Percentiles rank a stretch among this genome's conserved stretches.
Evolutionary conservation across 441 rosid species (phyloP).

Genomic region (Capsella rubella): DNA sequence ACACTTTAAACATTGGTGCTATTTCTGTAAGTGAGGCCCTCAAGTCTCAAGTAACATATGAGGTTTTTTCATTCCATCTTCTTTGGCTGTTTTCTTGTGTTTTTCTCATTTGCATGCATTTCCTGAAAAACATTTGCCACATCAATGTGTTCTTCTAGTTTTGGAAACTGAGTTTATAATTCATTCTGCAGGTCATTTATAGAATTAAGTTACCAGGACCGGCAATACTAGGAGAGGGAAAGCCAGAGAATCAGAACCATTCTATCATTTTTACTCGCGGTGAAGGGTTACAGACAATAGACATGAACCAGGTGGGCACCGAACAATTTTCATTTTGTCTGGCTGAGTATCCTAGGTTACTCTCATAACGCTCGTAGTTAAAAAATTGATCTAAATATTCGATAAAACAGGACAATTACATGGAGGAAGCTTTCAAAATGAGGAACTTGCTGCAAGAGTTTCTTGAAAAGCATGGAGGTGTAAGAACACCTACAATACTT

Average conservation of each 20-base stretch:
- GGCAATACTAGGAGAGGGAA: slow-evolving; percentile 71
- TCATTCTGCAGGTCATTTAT: slow-evolving; percentile 54
- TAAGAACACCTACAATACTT: slow-evolving; percentile 70
- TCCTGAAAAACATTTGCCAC: slow-evolving; percentile 8
- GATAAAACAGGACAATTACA: slow-evolving; percentile 65
- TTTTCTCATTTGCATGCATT: neutral
- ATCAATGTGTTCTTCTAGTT: neutral
- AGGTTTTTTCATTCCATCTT: neutral
- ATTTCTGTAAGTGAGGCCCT: slow-evolving; percentile 12
- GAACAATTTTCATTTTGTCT: slow-evolving; percentile 6
- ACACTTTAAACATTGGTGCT: neutral
- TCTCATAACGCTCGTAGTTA: neutral
- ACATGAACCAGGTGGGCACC: slow-evolving; percentile 76
- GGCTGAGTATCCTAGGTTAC: slow-evolving; percentile 8
- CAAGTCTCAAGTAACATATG: neutral
- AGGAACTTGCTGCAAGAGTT: slow-evolving; percentile 82
- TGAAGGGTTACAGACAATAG: slow-evolving; percentile 75
- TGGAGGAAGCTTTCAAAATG: slow-evolving; percentile 87
- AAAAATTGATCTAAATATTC: neutral
- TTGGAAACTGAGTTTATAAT: slow-evolving; percentile 24
- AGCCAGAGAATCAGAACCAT: slow-evolving; percentile 80
- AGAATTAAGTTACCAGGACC: slow-evolving; percentile 73
- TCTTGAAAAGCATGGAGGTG: slow-evolving; percentile 61
- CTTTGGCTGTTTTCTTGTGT: neutral
- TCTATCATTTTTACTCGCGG: slow-evolving; percentile 75